Evolutionary conservation across 2,329 filamentous ascomycete species (phyloP).

Genomic region (Hymenoscyphus repandus): DNA sequence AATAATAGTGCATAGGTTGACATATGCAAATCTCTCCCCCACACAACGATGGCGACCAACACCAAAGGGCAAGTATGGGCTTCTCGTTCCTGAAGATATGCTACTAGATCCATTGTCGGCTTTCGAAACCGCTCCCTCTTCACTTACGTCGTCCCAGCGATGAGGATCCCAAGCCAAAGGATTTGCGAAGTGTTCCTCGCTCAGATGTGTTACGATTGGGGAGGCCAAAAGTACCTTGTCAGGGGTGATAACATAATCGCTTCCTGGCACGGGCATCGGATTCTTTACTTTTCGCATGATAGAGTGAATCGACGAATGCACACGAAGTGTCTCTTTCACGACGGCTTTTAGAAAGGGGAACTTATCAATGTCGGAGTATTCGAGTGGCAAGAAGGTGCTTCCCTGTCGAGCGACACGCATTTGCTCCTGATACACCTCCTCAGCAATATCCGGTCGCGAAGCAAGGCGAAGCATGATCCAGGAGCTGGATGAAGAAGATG

Average conservation of each 20-base stretch:
- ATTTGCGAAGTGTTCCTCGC: slow-evolving; percentile 70
- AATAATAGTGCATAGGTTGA: slow-evolving; percentile 79
- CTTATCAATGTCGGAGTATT: slow-evolving; percentile 64
- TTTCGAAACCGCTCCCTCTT: slow-evolving; percentile 71
- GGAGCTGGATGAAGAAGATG: slow-evolving; percentile 71
- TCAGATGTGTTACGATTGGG: slow-evolving; percentile 70
- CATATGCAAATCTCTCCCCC: slow-evolving; percentile 90
- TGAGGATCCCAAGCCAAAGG: slow-evolving; percentile 80
- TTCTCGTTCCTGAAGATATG: slow-evolving; percentile 54
- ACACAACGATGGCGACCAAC: slow-evolving; percentile 89
- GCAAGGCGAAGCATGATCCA: slow-evolving; percentile 81
- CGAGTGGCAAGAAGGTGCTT: slow-evolving; percentile 63
- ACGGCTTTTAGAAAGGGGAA: slow-evolving; percentile 75
- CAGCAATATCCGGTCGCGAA: slow-evolving; percentile 65
- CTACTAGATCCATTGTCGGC: no score
- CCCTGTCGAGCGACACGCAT: slow-evolving; percentile 55
- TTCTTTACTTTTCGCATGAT: slow-evolving; percentile 87
- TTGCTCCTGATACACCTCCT: slow-evolving; percentile 79
- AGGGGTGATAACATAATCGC: slow-evolving; percentile 72
- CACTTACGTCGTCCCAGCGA: slow-evolving; percentile 59
- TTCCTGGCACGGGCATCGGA: slow-evolving; percentile 75
- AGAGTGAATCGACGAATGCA: slow-evolving; percentile 87
- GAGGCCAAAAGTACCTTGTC: slow-evolving; percentile 76
- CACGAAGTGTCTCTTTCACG: slow-evolving; percentile 82
- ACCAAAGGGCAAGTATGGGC: slow-evolving; percentile 87